These are phyloP conservation scores for Pichia sp. DNA, from an alignment of 1,139 yeast species.

Conservation along the genomic window DNA sequence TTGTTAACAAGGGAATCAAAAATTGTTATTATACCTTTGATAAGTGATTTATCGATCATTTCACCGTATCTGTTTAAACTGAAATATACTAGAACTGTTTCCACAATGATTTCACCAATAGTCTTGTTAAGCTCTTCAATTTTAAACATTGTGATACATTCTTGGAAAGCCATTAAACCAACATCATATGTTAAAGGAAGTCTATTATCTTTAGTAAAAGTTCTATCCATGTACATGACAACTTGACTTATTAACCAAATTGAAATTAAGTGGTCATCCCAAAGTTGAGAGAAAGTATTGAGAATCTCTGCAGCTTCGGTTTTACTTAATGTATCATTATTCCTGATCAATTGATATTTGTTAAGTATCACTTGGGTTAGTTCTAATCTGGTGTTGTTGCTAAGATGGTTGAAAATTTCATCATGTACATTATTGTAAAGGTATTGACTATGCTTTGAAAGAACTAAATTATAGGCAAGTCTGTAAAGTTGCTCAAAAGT, in stretches of 20 bases:
- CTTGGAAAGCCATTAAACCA: conserved; percentile 42
- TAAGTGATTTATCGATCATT: conserved; percentile 51
- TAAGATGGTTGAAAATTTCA: conserved; percentile 46
- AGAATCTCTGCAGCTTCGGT: conserved; percentile 33
- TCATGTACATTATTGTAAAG: conserved; percentile 58
- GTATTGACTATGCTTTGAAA: conserved; percentile 63
- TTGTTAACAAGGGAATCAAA: conserved; percentile 50
- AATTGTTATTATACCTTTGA: conserved; percentile 62
- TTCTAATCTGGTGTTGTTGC: conserved; percentile 19
- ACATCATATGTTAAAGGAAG: conserved; percentile 65
- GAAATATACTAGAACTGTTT: conserved; percentile 50
- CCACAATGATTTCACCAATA: conserved; percentile 45
- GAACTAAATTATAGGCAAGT: conserved; percentile 70
- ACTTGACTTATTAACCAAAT: conserved; percentile 83
- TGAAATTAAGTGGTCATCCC: conserved; percentile 71
- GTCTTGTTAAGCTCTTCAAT: conserved; percentile 32
- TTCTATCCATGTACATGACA: conserved; percentile 78
- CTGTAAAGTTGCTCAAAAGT: conserved; percentile 84
- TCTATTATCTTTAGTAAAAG: conserved; percentile 68
- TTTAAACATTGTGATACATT: conserved; percentile 33
- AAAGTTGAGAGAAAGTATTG: conserved; percentile 41
- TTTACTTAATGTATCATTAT: conserved; percentile 1
- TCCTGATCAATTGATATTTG: conserved; percentile 8
- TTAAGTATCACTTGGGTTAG: conserved; percentile 5
- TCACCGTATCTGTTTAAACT: conserved; percentile 47